Base-by-base conservation (phyloP, 2,329 filamentous ascomycete genomes). In the Xylariaceae sp. region DNA sequence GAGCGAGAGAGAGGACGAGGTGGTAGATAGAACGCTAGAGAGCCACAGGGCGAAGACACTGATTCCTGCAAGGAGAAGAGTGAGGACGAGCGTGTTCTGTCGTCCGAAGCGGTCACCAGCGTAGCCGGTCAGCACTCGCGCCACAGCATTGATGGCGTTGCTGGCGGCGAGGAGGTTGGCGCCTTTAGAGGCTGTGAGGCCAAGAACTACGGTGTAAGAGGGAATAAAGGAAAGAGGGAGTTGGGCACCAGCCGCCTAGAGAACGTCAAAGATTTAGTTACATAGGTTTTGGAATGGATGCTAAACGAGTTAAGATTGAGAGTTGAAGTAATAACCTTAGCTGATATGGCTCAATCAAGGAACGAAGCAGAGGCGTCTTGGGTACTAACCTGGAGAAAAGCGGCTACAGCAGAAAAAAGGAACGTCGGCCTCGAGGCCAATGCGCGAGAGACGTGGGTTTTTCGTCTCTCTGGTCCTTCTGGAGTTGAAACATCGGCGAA, bases 141-240 rank as follows among this genome's bases (percentile, higher is more conserved):
- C 71, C 0, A 71, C 68, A 6, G 76, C 72, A 50, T 79, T 80
- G 27, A 79, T 71, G 5, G 70, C 75, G 58, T 76, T 80, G 57
- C 70, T 73, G 20, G 72, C 65, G 4, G 78, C 77, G 13, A 81
- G 66, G 15, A 79, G 63, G 10, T 71, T 71, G 24, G 77, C 76
- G 2, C 75, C 77, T 11, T 70, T 68, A 8, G 68, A 64, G 3
- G 75, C 66, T 0, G 67, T 70, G 50, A 73, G 71, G 0, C 78
- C 78, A 2, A 81, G 61, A 0, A 69, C 67, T 2, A 77, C 72
- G 7, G 72, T 75, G 59, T 79, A 81, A 11, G 76, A 75, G 0
- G 77, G 71, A 32, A 80, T 70, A 53, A 80, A 81, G 0, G 73
- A 72, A n/a, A 79, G 67, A 0, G 78, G 78, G 8, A 78, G 70